Evolutionary conservation across 257 asterid species (phyloP).

Genomic region (Lavandula angustifolia): DNA sequence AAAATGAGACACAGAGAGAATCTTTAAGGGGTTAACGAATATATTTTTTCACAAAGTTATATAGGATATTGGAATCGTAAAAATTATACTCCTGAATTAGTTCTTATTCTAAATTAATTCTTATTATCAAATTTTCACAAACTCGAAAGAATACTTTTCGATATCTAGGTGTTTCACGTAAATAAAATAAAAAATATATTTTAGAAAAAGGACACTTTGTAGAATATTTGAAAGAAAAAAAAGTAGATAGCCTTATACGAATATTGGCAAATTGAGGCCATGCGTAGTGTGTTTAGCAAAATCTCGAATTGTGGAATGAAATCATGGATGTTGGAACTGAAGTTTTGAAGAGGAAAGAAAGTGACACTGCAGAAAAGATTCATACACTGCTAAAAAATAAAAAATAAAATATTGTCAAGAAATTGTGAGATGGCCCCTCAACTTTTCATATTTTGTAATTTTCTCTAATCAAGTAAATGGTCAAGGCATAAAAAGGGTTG

Average conservation of each 20-base stretch:
- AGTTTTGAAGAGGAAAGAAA: conserved; percentile 27
- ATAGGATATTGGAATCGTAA: too few relatives aligned
- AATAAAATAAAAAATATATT: neutral
- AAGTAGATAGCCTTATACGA: neutral
- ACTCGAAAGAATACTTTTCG: too few relatives aligned
- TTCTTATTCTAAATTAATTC: too few relatives aligned
- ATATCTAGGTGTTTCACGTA: too few relatives aligned
- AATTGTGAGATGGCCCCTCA: neutral
- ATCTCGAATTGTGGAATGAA: conserved; percentile 13
- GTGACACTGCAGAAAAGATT: conserved; percentile 25
- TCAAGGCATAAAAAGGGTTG: neutral
- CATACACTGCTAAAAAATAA: neutral
- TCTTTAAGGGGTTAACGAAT: too few relatives aligned
- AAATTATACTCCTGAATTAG: too few relatives aligned
- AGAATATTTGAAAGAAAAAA: neutral
- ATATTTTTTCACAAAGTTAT: too few relatives aligned
- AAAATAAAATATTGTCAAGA: neutral
- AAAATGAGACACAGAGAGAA: too few relatives aligned
- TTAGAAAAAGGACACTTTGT: too few relatives aligned
- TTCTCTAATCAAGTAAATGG: conserved; percentile 10
- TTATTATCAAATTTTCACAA: neutral
- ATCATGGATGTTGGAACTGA: conserved; percentile 1
- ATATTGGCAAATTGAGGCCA: neutral
- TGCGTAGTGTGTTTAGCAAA: neutral
- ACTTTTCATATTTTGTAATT: neutral